Evolutionary conservation across 352 stramenopile species (phyloP).

Genomic region (Thalassiosira exigua): DNA sequence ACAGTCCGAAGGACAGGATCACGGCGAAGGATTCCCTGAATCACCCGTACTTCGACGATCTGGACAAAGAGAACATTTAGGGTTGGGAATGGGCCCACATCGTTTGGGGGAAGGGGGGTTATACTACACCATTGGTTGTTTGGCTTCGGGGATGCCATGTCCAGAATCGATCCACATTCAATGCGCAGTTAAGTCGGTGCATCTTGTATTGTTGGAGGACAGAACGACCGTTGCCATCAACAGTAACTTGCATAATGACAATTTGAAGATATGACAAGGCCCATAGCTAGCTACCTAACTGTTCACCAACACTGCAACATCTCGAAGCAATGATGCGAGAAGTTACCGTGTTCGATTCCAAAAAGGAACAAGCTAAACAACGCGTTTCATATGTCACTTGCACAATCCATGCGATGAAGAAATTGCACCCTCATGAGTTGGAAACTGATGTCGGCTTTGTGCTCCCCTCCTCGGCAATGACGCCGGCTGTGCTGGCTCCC

Average conservation of each 20-base stretch:
- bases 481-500: too few relatives aligned
- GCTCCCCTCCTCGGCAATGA: too few relatives aligned
- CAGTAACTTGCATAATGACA: background rate
- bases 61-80: conserved; percentile 84
- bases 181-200: background rate
- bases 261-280: background rate
- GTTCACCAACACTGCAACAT: too few relatives aligned
- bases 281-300: too few relatives aligned
- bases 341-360: too few relatives aligned
- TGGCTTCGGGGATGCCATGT: background rate
- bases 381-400: too few relatives aligned
- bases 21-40: conserved; percentile 94
- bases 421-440: too few relatives aligned
- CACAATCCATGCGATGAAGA: too few relatives aligned
- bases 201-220: background rate
- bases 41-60: conserved; percentile 97
- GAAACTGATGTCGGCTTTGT: too few relatives aligned
- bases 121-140: background rate
- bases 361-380: too few relatives aligned
- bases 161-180: background rate
- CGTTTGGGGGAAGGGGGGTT: background rate
- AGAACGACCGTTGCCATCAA: background rate
- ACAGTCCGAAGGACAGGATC: conserved; percentile 90
- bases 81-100: background rate
- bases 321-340: too few relatives aligned